Conservation (phyloP, 306 rosid species). For the Canavalia gladiata region DNA sequence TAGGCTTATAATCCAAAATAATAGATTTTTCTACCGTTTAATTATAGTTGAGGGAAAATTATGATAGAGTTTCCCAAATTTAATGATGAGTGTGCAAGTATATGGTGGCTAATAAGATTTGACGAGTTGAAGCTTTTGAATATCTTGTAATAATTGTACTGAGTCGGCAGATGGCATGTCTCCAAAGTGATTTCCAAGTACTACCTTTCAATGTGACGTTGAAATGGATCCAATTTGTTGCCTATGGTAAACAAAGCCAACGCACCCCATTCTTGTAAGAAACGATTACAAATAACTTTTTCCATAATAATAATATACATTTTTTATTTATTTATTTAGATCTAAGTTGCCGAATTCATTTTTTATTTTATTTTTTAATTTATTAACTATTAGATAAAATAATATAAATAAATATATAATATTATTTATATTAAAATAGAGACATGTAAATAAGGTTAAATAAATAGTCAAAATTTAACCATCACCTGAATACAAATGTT, state of each 20-base stretch:
- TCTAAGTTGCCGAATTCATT: no score
- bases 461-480: no score
- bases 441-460: no score
- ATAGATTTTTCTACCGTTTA: neutral
- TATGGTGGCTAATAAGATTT: conserved; percentile 17
- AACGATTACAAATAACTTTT: no score
- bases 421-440: no score
- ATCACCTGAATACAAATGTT: no score
- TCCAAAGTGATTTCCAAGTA: neutral
- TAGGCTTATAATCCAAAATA: neutral
- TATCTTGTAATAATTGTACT: neutral
- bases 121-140: conserved; percentile 6
- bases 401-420: no score
- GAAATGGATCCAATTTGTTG: neutral
- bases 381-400: no score
- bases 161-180: conserved; percentile 5
- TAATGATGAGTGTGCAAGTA: conserved; percentile 16
- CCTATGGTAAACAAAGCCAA: neutral
- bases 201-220: conserved; percentile 15
- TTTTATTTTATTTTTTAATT: no score
- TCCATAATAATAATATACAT: no score
- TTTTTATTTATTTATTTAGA: no score
- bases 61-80: neutral
- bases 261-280: neutral
- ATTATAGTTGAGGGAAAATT: conserved; percentile 5